Conservation (phyloP, 768 basidiomycete genomes). For the Trametes punicea region DNA sequence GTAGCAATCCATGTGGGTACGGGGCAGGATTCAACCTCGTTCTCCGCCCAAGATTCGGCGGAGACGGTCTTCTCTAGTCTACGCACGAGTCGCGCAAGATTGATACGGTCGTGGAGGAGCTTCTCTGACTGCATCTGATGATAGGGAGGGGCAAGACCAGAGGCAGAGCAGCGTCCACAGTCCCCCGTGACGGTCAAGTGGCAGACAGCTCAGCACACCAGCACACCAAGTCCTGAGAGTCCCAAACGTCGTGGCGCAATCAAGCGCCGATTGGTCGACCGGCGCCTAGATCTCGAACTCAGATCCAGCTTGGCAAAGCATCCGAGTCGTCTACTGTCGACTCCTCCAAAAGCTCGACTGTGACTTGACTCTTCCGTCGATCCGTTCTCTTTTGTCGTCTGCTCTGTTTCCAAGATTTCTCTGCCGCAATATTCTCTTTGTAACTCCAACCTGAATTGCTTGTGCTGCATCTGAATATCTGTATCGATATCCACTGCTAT, state of each 20-base stretch:
- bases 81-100: constrained; percentile 57
- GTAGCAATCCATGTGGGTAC: constrained; percentile 48
- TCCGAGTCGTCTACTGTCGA: not conserved
- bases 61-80: constrained; percentile 55
- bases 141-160: not conserved
- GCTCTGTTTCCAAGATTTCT: not conserved
- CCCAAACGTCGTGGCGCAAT: no score
- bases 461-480: not conserved
- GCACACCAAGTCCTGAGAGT: no score
- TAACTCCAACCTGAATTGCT: not conserved
- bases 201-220: not conserved
- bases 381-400: not conserved
- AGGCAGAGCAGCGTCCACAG: not conserved
- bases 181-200: not conserved
- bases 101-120: constrained; percentile 59
- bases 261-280: no score
- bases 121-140: constrained; percentile 23
- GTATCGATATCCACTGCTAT: not conserved
- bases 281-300: constrained; percentile 1
- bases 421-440: not conserved
- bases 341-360: not conserved
- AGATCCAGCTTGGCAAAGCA: not conserved
- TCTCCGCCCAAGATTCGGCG: constrained; percentile 35
- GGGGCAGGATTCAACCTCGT: constrained; percentile 15
- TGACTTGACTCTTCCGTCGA: no score